Evolutionary conservation across 176 grass and related monocot species (phyloP).

Genomic region (Oryza glumipatula): DNA sequence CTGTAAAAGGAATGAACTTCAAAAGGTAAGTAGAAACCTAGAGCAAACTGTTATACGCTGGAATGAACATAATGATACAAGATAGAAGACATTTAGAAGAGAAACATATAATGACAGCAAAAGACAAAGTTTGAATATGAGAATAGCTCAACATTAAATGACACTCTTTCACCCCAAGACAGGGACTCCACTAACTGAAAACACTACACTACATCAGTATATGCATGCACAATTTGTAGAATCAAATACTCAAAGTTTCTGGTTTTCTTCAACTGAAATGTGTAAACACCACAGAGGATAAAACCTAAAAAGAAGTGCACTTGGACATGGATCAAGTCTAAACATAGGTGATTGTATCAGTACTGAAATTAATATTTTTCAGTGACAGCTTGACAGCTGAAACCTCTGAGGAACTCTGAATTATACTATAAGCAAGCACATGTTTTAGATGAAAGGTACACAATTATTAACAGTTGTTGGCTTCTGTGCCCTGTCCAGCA

Average conservation of each 20-base stretch:
- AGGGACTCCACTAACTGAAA: constrained; percentile 33
- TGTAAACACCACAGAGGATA: not conserved
- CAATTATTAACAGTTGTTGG: not conserved
- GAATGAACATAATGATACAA: not conserved
- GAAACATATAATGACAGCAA: constrained; percentile 4
- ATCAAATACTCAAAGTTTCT: constrained; percentile 2
- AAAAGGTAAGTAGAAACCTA: constrained; percentile 10
- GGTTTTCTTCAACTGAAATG: constrained; percentile 11
- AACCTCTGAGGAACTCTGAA: constrained; percentile 14
- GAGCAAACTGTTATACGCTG: not conserved
- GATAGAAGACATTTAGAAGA: not conserved
- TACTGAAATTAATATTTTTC: constrained; percentile 3
- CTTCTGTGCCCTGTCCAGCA: not conserved
- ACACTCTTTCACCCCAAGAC: constrained; percentile 1
- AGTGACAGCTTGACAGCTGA: constrained; percentile 13
- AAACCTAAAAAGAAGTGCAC: not conserved
- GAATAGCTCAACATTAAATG: not conserved
- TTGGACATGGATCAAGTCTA: constrained; percentile 5
- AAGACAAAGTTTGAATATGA: constrained; percentile 5
- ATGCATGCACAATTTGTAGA: constrained; percentile 16
- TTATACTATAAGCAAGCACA: constrained; percentile 18
- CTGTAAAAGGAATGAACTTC: constrained; percentile 55
- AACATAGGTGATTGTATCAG: not conserved
- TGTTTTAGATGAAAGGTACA: constrained; percentile 6
- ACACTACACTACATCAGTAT: constrained; percentile 20